phyloP scores from a whole-genome alignment of 805 yeast genomes.

The Gaillardinia entomophila region DNA sequence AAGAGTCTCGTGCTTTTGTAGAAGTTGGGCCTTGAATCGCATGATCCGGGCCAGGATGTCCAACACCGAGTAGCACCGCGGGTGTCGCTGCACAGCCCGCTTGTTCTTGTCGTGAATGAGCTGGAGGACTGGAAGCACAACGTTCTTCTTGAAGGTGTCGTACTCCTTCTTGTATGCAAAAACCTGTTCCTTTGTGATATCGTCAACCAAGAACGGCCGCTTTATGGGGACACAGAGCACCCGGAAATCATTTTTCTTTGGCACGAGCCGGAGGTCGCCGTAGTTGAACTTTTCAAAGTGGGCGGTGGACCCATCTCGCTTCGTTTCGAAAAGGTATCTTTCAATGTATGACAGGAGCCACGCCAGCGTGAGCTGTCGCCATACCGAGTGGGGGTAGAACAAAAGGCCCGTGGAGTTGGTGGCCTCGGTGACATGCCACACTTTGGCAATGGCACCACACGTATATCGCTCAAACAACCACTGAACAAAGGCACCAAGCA shows the following conservation, averaged over 20 bases:
- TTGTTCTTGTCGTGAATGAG: conserved; percentile 11
- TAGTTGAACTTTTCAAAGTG: conserved; percentile 10
- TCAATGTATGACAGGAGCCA: conserved; percentile 41
- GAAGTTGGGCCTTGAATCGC: conserved; percentile 26
- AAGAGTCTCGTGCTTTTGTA: conserved; percentile 6
- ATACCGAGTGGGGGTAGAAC: conserved; percentile 54
- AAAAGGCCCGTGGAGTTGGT: conserved; percentile 19
- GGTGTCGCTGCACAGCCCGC: not conserved
- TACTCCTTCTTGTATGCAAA: conserved; percentile 18
- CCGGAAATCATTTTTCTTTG: conserved; percentile 58
- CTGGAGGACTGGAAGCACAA: conserved; percentile 1
- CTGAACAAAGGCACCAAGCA: conserved; percentile 37
- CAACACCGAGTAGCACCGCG: conserved; percentile 1
- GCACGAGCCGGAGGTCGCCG: conserved; percentile 48
- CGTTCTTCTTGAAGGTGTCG: not conserved
- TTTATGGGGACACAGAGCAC: conserved; percentile 49
- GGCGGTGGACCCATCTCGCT: not conserved
- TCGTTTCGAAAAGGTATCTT: conserved; percentile 23
- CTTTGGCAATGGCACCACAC: conserved; percentile 40
- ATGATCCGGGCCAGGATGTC: conserved; percentile 40
- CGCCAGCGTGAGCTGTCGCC: conserved; percentile 42
- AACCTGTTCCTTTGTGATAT: conserved; percentile 23
- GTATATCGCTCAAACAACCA: conserved; percentile 57
- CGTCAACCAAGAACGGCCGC: conserved; percentile 1
- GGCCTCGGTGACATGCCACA: conserved; percentile 70